A percentile compares a stretch with the other conserved stretches of the same genome.
Conservation (phyloP, 2,329 filamentous ascomycete genomes). For the Bipolaris victoriae region DNA sequence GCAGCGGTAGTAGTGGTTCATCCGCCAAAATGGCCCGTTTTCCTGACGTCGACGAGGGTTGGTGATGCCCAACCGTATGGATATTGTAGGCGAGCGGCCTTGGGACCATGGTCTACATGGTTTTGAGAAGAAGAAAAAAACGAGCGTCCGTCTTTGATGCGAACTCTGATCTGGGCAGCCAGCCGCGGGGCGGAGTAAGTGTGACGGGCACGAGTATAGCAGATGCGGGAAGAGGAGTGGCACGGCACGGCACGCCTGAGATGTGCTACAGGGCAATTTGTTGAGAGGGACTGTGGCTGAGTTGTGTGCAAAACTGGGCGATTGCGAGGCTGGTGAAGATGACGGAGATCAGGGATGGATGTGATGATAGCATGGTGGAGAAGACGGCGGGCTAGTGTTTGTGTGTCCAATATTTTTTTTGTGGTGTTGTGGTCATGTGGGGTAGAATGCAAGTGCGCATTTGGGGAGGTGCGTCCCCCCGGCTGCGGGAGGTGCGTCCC, state of each 20-base stretch:
- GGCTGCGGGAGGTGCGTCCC: no score
- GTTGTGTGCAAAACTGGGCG: background rate
- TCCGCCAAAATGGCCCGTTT: background rate
- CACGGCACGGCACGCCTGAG: conserved; percentile 11
- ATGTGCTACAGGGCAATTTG: background rate
- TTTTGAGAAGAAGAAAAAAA: no score
- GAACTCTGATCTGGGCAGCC: background rate
- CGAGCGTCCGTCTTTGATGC: background rate
- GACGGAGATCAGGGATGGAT: background rate
- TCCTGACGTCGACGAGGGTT: background rate
- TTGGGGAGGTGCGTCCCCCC: background rate
- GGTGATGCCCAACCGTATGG: background rate
- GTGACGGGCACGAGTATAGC: background rate
- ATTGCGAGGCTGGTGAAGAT: background rate
- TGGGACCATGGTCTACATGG: background rate
- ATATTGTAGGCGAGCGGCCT: background rate
- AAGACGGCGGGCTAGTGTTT: background rate
- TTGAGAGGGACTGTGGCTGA: conserved; percentile 15
- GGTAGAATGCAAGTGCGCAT: background rate
- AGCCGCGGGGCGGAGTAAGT: conserved; percentile 8
- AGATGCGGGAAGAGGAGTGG: conserved; percentile 5
- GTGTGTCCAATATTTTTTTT: background rate
- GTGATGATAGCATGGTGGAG: background rate
- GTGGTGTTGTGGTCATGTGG: background rate
- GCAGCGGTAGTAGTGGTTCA: background rate